A percentile compares a stretch with the other conserved stretches of the same genome.
Conservation (phyloP, 2,329 filamentous ascomycete genomes). For the Cladosporium sp. region DNA sequence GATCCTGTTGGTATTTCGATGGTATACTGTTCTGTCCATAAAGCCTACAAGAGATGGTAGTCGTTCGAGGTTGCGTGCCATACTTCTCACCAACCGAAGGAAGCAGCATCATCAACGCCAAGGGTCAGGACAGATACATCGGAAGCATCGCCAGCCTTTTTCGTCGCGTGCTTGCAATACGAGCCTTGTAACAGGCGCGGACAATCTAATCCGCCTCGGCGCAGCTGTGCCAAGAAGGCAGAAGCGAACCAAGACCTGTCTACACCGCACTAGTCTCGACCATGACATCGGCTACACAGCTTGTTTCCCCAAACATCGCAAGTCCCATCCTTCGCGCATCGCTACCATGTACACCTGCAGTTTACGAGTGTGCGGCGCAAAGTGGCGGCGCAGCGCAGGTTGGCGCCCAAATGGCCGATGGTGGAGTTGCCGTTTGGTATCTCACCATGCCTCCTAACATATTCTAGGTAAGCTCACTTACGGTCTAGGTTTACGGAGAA, state of each 20-base stretch:
- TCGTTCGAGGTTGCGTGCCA: not conserved
- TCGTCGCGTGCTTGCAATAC: not conserved
- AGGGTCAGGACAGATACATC: too few relatives aligned
- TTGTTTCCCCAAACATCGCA: conserved; percentile 1
- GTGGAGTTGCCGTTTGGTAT: not conserved
- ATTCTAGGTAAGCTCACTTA: not conserved
- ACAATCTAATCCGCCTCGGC: conserved; percentile 1
- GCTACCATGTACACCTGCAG: conserved; percentile 1
- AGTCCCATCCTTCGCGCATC: not conserved
- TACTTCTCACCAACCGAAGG: not conserved
- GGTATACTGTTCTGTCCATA: not conserved
- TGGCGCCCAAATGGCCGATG: not conserved
- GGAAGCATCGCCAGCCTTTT: too few relatives aligned
- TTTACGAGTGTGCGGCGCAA: not conserved
- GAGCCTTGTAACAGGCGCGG: not conserved
- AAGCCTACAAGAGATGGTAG: not conserved
- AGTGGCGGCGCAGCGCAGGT: not conserved
- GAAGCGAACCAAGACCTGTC: conserved; percentile 8
- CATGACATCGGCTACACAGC: not conserved
- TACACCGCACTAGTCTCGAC: not conserved
- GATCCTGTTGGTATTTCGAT: not conserved
- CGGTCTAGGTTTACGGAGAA: not conserved
- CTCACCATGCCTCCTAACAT: not conserved
- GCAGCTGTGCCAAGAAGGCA: not conserved
- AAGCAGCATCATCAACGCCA: too few relatives aligned